Percentiles rank a stretch among this genome's conserved stretches.
phyloP scores from a whole-genome alignment of 768 basidiomycete genomes.

The Kockovaella imperatae region DNA sequence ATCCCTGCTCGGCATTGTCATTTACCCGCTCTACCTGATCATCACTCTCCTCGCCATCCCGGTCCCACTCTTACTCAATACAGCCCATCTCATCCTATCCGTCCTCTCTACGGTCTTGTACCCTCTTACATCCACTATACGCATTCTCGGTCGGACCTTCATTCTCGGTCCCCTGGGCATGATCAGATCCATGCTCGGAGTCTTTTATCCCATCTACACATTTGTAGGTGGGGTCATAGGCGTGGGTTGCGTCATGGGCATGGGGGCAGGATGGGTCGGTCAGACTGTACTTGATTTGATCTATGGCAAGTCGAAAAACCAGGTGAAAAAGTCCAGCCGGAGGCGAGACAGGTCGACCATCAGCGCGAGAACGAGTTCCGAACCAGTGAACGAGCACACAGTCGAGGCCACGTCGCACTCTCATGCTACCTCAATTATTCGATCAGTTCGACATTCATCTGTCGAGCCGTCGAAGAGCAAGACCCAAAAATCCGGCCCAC shows the following conservation, averaged over 20 bases:
- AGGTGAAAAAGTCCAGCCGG: too few relatives aligned
- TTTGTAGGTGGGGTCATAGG: slow-evolving; percentile 29
- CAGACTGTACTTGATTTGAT: slow-evolving; percentile 15
- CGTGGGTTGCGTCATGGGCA: slow-evolving; percentile 26
- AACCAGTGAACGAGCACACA: too few relatives aligned
- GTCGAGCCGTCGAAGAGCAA: too few relatives aligned
- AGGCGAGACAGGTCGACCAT: too few relatives aligned
- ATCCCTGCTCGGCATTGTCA: slow-evolving; percentile 8
- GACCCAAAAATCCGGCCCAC: too few relatives aligned
- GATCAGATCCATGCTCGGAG: slow-evolving; percentile 7
- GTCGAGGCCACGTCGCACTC: too few relatives aligned
- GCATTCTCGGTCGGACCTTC: slow-evolving; percentile 14
- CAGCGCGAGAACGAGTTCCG: too few relatives aligned
- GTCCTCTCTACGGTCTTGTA: slow-evolving; percentile 69
- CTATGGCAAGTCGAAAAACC: too few relatives aligned
- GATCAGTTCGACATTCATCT: too few relatives aligned
- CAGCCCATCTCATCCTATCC: slow-evolving; percentile 64
- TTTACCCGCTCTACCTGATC: slow-evolving; percentile 27
- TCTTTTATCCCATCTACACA: slow-evolving; percentile 28
- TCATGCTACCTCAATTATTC: too few relatives aligned
- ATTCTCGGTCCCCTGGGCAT: slow-evolving; percentile 15
- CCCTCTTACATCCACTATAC: slow-evolving; percentile 67
- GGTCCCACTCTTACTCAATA: slow-evolving; percentile 23
- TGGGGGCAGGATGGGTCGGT: slow-evolving; percentile 27
- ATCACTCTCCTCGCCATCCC: slow-evolving; percentile 23